phyloP scores from a whole-genome alignment of 2,329 filamentous ascomycete species.

The Bisporella sp. region DNA sequence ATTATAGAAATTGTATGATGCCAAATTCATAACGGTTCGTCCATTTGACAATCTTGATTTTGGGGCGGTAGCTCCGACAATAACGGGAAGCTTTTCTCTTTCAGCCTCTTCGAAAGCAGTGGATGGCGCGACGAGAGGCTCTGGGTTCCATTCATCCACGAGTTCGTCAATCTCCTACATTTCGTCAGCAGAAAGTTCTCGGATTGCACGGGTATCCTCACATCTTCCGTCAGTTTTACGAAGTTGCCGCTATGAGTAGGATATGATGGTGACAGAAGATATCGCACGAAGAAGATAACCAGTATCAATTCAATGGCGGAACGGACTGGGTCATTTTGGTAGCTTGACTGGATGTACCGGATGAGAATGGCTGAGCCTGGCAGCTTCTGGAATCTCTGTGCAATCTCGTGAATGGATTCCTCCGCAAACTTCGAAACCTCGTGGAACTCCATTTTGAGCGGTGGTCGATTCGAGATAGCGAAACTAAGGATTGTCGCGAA shows the following conservation, averaged over 20 bases:
- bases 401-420: slow-evolving; percentile 44
- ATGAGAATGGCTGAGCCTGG: slow-evolving; percentile 91
- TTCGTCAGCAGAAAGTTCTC: slow-evolving; percentile 4
- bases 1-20: slow-evolving; percentile 96
- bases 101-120: slow-evolving; percentile 73
- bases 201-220: slow-evolving; percentile 23
- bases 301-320: slow-evolving; percentile 90
- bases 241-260: slow-evolving; percentile 85
- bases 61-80: slow-evolving; percentile 83
- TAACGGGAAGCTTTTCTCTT: slow-evolving; percentile 76
- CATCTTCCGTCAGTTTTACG: slow-evolving; percentile 80
- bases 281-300: slow-evolving; percentile 91
- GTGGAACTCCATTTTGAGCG: slow-evolving; percentile 52
- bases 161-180: slow-evolving; percentile 84
- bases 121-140: slow-evolving; percentile 73
- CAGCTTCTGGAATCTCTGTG: slow-evolving; percentile 74
- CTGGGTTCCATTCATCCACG: slow-evolving; percentile 92
- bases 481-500: slow-evolving; percentile 4
- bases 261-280: slow-evolving; percentile 86
- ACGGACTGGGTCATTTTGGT: slow-evolving; percentile 93
- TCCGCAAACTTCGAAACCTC: slow-evolving; percentile 49
- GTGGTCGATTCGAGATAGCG: neutral
- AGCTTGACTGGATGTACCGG: slow-evolving; percentile 93
- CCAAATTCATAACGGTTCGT: slow-evolving; percentile 86
- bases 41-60: slow-evolving; percentile 85